Conservation (phyloP, 306 rosid genomes). For the Citrullus colocynthis region DNA sequence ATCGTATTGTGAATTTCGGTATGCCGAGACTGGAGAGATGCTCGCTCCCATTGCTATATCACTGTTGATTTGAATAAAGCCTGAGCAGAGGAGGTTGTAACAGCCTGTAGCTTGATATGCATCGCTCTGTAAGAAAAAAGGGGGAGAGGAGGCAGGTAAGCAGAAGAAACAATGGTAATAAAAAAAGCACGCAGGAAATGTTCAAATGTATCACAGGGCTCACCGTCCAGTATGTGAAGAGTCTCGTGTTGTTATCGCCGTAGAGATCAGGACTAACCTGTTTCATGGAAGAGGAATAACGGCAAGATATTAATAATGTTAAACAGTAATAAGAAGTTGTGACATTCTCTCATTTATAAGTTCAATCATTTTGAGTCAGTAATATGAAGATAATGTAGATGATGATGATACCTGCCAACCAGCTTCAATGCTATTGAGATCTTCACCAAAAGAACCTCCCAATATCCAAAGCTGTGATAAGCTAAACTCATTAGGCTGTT, state of each 20-base stretch:
- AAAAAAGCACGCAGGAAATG: neutral
- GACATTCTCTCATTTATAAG: neutral
- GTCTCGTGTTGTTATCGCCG: constrained; percentile 89
- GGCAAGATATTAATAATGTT: neutral
- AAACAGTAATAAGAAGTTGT: neutral
- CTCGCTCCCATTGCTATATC: constrained; percentile 96
- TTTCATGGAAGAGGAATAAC: constrained; percentile 4
- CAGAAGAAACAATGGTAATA: neutral
- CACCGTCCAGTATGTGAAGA: constrained; percentile 99
- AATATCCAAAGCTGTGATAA: constrained; percentile 93
- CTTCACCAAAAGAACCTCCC: constrained; percentile 97
- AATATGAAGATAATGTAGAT: neutral
- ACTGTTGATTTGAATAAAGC: constrained; percentile 83
- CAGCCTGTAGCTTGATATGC: constrained; percentile 99
- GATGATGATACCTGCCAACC: constrained; percentile 81
- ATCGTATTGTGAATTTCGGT: constrained; percentile 63
- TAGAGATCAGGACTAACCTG: constrained; percentile 96
- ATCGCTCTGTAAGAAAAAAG: constrained; percentile 48
- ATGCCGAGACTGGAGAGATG: constrained; percentile 69
- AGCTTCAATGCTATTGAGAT: constrained; percentile 98
- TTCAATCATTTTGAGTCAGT: neutral
- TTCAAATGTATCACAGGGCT: constrained; percentile 4
- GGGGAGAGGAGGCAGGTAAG: neutral
- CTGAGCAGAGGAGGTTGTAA: constrained; percentile 98
- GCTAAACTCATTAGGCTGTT: constrained; percentile 90